These are phyloP conservation scores for Flaveria linearis DNA, from an alignment of 129 eudicot species.

Conservation along the genomic window DNA sequence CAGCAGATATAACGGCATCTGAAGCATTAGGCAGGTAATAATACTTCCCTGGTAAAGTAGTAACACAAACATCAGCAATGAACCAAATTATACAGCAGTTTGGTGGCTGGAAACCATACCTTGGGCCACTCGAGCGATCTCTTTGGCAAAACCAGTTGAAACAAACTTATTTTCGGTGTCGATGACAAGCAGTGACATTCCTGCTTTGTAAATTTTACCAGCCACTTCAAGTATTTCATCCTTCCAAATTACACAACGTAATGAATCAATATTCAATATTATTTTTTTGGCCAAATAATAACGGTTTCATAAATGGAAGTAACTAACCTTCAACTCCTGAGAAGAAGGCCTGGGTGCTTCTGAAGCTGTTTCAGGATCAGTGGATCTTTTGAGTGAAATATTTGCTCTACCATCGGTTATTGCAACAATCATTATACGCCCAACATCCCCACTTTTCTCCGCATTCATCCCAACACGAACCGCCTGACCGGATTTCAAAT, in stretches of 20 bases:
- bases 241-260: constrained; percentile 38
- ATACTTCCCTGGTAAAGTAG: constrained; percentile 69
- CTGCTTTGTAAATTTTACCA: constrained; percentile 89
- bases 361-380: constrained; percentile 68
- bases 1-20: constrained; percentile 90
- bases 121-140: constrained; percentile 94
- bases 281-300: background rate
- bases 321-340: constrained; percentile 70
- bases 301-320: background rate
- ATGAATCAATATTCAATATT: constrained; percentile 1
- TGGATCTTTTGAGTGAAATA: constrained; percentile 91
- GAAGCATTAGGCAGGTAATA: constrained; percentile 98
- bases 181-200: constrained; percentile 94
- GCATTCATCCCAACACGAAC: constrained; percentile 95
- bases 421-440: constrained; percentile 96
- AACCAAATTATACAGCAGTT: background rate
- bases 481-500: constrained; percentile 50
- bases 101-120: constrained; percentile 42
- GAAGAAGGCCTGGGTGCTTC: constrained; percentile 85
- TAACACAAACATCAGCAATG: constrained; percentile 14
- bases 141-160: constrained; percentile 96
- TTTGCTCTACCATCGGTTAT: constrained; percentile 97
- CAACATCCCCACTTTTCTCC: constrained; percentile 97
- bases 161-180: constrained; percentile 97
- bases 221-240: constrained; percentile 99